Percentiles rank a stretch among this genome's conserved stretches.
Evolutionary conservation across 768 basidiomycete species (phyloP).

Genomic region (Russula vinacea): DNA sequence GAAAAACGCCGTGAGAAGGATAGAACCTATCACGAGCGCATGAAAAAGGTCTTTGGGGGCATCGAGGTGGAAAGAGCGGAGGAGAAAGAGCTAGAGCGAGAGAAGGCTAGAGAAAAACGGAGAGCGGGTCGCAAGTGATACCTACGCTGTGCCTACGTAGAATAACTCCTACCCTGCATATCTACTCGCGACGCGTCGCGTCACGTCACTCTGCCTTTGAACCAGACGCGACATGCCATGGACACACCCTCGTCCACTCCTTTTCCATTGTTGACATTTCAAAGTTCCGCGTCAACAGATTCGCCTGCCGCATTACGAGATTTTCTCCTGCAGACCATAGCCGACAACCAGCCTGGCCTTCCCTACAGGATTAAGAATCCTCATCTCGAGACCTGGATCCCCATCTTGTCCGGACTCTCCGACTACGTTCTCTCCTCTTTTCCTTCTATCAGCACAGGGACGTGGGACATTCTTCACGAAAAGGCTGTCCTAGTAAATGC

Average conservation of each 20-base stretch:
- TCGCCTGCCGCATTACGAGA: slow-evolving; percentile 30
- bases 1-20: slow-evolving; percentile 86
- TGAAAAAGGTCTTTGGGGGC: slow-evolving; percentile 76
- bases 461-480: slow-evolving; percentile 56
- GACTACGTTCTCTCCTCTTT: slow-evolving; percentile 54
- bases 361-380: slow-evolving; percentile 22
- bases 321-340: slow-evolving; percentile 24
- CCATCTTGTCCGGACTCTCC: slow-evolving; percentile 45
- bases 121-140: slow-evolving; percentile 69
- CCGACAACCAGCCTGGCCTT: slow-evolving; percentile 23
- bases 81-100: slow-evolving; percentile 87
- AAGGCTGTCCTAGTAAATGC: slow-evolving; percentile 53
- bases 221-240: slow-evolving; percentile 11
- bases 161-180: no score
- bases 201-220: slow-evolving; percentile 19
- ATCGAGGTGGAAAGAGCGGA: slow-evolving; percentile 89
- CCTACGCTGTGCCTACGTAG: neutral
- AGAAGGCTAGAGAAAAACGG: slow-evolving; percentile 72
- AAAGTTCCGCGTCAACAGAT: slow-evolving; percentile 16
- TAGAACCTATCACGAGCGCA: slow-evolving; percentile 67
- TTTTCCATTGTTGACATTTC: slow-evolving; percentile 27
- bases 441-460: slow-evolving; percentile 48
- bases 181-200: slow-evolving; percentile 14
- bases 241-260: slow-evolving; percentile 25
- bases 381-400: slow-evolving; percentile 48